Conservation (phyloP, 108 stramenopile species). For the Mediolabrus comicus region DNA sequence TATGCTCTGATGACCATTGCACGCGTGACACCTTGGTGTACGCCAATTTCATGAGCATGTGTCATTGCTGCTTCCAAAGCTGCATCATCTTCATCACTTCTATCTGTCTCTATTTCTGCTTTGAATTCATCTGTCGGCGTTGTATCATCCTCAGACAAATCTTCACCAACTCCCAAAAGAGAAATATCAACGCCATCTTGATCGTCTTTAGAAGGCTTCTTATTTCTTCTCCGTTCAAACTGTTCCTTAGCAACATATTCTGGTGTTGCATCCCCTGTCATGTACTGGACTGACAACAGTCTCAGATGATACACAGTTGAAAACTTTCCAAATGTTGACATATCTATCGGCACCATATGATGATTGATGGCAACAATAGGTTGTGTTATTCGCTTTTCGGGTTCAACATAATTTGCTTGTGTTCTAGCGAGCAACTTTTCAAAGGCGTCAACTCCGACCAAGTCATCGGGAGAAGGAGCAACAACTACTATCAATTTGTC, state of each 20-base stretch:
- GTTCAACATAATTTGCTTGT: constrained; percentile 35
- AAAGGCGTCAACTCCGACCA: constrained; percentile 69
- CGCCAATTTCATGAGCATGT: constrained; percentile 74
- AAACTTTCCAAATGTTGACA: constrained; percentile 55
- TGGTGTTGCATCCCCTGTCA: constrained; percentile 64
- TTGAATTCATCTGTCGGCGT: constrained; percentile 5
- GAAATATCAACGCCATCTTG: not conserved
- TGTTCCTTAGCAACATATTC: constrained; percentile 49
- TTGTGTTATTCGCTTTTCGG: constrained; percentile 49
- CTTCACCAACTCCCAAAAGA: constrained; percentile 11
- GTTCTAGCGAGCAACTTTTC: constrained; percentile 61
- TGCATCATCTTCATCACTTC: constrained; percentile 49
- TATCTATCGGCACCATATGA: constrained; percentile 79
- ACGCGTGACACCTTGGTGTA: constrained; percentile 78
- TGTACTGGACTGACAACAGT: constrained; percentile 80
- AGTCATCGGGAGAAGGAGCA: constrained; percentile 83
- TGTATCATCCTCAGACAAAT: constrained; percentile 1
- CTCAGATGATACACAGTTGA: constrained; percentile 84
- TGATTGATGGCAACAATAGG: constrained; percentile 85
- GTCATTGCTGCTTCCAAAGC: constrained; percentile 81
- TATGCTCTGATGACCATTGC: constrained; percentile 91
- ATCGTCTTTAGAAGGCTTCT: constrained; percentile 8
- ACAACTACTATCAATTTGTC: constrained; percentile 85
- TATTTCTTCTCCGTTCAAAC: not conserved
- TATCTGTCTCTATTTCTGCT: constrained; percentile 14